Evolutionary conservation across 2,329 filamentous ascomycete species (phyloP), one percentile per base, ranked within the genome.

Genomic region (Helminthosporium solani): DNA sequence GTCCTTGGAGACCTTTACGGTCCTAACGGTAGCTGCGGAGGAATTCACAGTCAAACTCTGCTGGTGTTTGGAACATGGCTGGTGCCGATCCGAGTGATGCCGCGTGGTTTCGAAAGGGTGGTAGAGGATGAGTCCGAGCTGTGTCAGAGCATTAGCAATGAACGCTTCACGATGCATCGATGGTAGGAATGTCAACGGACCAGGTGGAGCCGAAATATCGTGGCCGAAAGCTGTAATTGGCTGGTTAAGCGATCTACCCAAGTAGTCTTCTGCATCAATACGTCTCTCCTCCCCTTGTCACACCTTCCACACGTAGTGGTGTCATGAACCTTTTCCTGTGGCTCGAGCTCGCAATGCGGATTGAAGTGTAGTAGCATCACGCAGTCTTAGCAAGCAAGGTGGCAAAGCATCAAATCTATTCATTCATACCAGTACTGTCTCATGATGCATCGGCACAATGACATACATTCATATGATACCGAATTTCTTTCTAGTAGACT

Each of bases 11-110:
- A 66, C 57, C 40, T 58, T 61, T 9, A 61, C 53, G 3, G 42
- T 66, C 14, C 36, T 45, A 16, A 55, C 59, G 15, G 39, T 44
- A 3, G 49, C 45, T 18, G 53, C 55, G 3, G 40, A 49, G 21
- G 37, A 21, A 5, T 64, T 61, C 40, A 66, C 72, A 3, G 61
- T 63, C 4, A 48, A 50, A 0, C 75, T 75, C 37, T 75, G 70
- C 28, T 43, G 55, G 3, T 75, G 61, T 47, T 45, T 75, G 1
- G 42, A 27, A 12, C 7, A 27, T 27, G 25, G 23, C 58, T 68
- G 0, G 72, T 67, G 27, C 66, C 67, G 4, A 47, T 63, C 15
- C 46, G 60, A 19, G 28, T 53, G 42, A 64, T 64, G 56, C 60
- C 58, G 11, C 56, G 61, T 12, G 55, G 60, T 2, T 37, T 64